Evolutionary conservation across 441 rosid genomes (phyloP).

Genomic region (Syzygium malaccense): DNA sequence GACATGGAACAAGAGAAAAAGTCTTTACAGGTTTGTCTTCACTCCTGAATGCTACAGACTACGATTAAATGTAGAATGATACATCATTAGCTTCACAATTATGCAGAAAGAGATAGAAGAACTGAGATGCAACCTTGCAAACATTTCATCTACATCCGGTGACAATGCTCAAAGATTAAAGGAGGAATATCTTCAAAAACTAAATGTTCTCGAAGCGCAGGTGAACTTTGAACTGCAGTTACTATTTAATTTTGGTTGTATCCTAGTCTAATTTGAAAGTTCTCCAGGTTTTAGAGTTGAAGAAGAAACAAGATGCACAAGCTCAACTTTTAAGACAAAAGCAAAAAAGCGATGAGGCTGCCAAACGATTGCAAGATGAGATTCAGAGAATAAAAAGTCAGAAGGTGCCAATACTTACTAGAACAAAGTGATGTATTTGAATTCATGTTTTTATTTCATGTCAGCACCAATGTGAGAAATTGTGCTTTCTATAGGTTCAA

Average conservation of each 20-base stretch:
- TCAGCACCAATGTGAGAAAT: slow-evolving; percentile 1
- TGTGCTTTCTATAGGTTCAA: slow-evolving; percentile 54
- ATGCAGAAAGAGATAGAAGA: slow-evolving; percentile 90
- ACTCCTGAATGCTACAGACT: not conserved
- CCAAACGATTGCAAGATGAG: slow-evolving; percentile 78
- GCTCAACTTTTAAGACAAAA: slow-evolving; percentile 91
- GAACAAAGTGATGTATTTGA: not conserved
- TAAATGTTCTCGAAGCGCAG: slow-evolving; percentile 83
- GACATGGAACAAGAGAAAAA: slow-evolving; percentile 88
- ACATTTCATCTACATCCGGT: slow-evolving; percentile 67
- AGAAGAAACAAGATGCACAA: slow-evolving; percentile 98
- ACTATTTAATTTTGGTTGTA: not conserved
- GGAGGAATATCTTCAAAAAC: slow-evolving; percentile 86
- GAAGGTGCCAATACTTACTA: slow-evolving; percentile 38
- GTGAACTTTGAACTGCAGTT: slow-evolving; percentile 25
- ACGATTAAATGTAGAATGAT: not conserved
- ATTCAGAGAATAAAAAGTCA: slow-evolving; percentile 89
- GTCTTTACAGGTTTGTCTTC: slow-evolving; percentile 56
- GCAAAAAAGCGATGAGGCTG: slow-evolving; percentile 94
- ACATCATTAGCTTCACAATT: slow-evolving; percentile 11
- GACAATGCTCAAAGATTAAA: slow-evolving; percentile 83
- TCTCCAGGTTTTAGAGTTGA: slow-evolving; percentile 70
- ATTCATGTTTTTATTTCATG: not conserved
- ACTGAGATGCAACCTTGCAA: slow-evolving; percentile 59
- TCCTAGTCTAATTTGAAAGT: not conserved